Percentiles rank a stretch among this genome's conserved stretches.
Evolutionary conservation across 495 filamentous ascomycete species (phyloP).

Genomic region (Clavariopsis aquatica): DNA sequence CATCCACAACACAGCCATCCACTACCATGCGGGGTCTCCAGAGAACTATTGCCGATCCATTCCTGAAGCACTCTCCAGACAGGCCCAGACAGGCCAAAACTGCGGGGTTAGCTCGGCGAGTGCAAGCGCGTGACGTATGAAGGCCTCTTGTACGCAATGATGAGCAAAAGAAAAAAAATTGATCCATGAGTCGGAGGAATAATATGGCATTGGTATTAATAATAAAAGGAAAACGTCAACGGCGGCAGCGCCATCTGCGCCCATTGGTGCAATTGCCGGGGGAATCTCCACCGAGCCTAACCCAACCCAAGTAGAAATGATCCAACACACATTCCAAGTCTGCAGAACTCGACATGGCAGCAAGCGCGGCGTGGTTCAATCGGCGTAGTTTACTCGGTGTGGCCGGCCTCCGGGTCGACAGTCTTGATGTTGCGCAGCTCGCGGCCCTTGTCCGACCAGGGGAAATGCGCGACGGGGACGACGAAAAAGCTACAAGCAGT

Average conservation of each 20-base stretch:
- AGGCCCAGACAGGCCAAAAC: neutral
- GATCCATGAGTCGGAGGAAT: neutral
- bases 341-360: neutral
- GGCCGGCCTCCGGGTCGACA: constrained; percentile 16
- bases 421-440: constrained; percentile 53
- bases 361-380: neutral
- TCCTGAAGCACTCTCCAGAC: neutral
- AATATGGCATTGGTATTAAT: neutral
- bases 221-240: neutral
- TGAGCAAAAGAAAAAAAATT: neutral
- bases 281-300: neutral
- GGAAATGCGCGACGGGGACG: constrained; percentile 93
- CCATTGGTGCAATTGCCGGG: constrained; percentile 1
- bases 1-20: neutral
- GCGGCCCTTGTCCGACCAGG: constrained; percentile 88
- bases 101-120: neutral
- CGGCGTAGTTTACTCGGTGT: neutral
- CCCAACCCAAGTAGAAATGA: neutral
- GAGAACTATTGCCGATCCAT: neutral
- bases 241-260: neutral
- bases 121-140: neutral
- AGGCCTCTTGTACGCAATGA: too few relatives aligned
- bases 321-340: constrained; percentile 1
- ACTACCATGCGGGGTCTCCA: neutral
- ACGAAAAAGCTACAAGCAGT: constrained; percentile 79